Conservation (phyloP, 176 grass and related monocot species). For the Zoysia pacifica region DNA sequence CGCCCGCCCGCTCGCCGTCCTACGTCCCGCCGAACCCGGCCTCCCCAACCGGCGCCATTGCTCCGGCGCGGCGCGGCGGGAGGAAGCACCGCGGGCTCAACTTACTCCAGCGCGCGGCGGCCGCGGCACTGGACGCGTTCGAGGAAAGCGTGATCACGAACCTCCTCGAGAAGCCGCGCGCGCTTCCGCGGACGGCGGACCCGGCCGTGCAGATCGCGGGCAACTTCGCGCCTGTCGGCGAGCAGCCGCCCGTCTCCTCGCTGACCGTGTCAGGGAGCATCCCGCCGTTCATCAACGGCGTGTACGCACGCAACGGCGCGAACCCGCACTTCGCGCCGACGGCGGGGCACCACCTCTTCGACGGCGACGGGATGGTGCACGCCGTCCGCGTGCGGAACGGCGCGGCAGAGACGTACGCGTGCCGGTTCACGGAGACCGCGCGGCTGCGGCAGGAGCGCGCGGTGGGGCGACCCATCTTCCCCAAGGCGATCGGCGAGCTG, state of each 20-base stretch:
- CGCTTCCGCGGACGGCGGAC: slow-evolving; percentile 57
- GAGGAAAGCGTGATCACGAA: slow-evolving; percentile 53
- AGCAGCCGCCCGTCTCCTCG: slow-evolving; percentile 38
- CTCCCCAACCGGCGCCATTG: not conserved
- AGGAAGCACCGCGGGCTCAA: not conserved
- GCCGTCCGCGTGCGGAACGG: slow-evolving; percentile 63
- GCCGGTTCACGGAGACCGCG: slow-evolving; percentile 75
- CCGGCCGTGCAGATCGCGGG: slow-evolving; percentile 75
- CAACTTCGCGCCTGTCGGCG: slow-evolving; percentile 72
- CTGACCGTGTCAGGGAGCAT: slow-evolving; percentile 59
- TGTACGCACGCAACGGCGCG: slow-evolving; percentile 84
- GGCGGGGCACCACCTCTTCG: slow-evolving; percentile 84
- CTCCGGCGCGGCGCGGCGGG: not conserved
- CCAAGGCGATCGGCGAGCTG: slow-evolving; percentile 94
- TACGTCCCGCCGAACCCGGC: too few relatives aligned
- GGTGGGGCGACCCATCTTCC: slow-evolving; percentile 51
- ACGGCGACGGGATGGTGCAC: slow-evolving; percentile 95
- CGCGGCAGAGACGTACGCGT: slow-evolving; percentile 66
- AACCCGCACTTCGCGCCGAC: slow-evolving; percentile 68
- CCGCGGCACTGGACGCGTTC: slow-evolving; percentile 52
- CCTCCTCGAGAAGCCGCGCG: slow-evolving; percentile 56
- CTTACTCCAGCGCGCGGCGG: slow-evolving; percentile 59
- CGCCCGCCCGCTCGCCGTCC: too few relatives aligned
- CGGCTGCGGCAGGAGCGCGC: slow-evolving; percentile 60
- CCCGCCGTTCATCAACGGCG: slow-evolving; percentile 68